phyloP scores from a whole-genome alignment of 495 filamentous ascomycete genomes.

The Talaromyces thailandensis region DNA sequence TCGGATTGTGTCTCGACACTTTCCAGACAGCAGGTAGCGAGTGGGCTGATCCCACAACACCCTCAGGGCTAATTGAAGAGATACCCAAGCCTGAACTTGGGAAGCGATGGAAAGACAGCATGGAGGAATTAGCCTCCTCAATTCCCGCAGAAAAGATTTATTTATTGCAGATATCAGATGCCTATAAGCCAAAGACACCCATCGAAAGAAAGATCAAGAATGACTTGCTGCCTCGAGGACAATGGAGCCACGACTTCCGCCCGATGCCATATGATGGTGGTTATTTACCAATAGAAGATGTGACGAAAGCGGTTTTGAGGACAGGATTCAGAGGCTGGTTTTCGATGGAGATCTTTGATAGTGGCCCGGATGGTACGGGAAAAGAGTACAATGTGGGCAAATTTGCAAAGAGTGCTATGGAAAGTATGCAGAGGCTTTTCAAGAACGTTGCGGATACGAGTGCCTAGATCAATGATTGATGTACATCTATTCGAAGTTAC shows the following conservation, averaged over 20 bases:
- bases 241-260: constrained; percentile 66
- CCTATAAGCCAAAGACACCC: constrained; percentile 53
- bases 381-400: constrained; percentile 48
- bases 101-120: constrained; percentile 38
- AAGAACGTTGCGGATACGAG: constrained; percentile 26
- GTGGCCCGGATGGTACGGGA: constrained; percentile 46
- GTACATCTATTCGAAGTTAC: not conserved
- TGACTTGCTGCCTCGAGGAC: constrained; percentile 47
- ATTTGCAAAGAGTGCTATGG: constrained; percentile 54
- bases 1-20: constrained; percentile 74
- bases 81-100: constrained; percentile 32
- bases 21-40: constrained; percentile 73
- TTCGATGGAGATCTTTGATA: constrained; percentile 71
- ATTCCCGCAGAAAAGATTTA: constrained; percentile 67
- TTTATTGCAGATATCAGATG: constrained; percentile 69
- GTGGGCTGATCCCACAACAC: constrained; percentile 65
- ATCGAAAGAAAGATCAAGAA: constrained; percentile 33
- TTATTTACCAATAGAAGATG: constrained; percentile 60
- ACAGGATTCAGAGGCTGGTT: constrained; percentile 70
- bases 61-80: constrained; percentile 47
- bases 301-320: constrained; percentile 55
- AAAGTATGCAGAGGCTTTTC: constrained; percentile 44
- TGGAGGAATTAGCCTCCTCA: constrained; percentile 43
- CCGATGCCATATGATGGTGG: constrained; percentile 65
- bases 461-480: not conserved